Evolutionary conservation across 2,329 filamentous ascomycete species (phyloP).

Genomic region (Verticillium zaregamsianum): DNA sequence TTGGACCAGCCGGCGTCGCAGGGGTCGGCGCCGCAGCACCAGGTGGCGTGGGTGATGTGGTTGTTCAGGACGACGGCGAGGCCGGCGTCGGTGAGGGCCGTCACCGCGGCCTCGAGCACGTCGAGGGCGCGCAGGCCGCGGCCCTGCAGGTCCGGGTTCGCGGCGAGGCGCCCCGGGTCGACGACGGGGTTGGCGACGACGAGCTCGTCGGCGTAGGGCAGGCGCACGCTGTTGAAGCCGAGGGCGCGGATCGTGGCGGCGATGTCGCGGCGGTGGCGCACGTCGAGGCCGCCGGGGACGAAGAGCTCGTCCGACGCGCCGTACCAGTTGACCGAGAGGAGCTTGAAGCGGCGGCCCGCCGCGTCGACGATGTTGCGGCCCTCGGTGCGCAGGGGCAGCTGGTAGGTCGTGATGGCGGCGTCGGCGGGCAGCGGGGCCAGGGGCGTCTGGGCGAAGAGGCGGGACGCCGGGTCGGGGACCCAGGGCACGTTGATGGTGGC

Average conservation of each 20-base stretch:
- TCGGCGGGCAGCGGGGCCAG: slow-evolving; percentile 38
- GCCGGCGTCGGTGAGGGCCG: slow-evolving; percentile 56
- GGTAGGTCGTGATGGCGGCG: slow-evolving; percentile 41
- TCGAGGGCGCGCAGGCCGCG: slow-evolving; percentile 56
- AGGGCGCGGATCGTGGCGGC: slow-evolving; percentile 54
- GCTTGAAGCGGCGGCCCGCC: slow-evolving; percentile 52
- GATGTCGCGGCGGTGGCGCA: slow-evolving; percentile 57
- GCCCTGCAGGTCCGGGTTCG: slow-evolving; percentile 52
- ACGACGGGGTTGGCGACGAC: slow-evolving; percentile 56
- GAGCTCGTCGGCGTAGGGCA: slow-evolving; percentile 67
- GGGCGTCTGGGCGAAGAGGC: slow-evolving; percentile 43
- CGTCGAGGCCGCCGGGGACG: slow-evolving; percentile 59
- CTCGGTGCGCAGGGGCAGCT: slow-evolving; percentile 53
- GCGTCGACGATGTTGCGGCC: slow-evolving; percentile 60
- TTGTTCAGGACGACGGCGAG: slow-evolving; percentile 66
- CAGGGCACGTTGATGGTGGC: slow-evolving; percentile 39
- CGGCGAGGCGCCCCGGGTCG: slow-evolving; percentile 43
- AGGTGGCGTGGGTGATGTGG: slow-evolving; percentile 64
- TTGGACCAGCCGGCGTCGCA: slow-evolving; percentile 67
- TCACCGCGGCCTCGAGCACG: slow-evolving; percentile 54
- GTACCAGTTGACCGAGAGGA: slow-evolving; percentile 67
- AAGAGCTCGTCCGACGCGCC: slow-evolving; percentile 65
- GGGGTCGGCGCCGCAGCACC: slow-evolving; percentile 66
- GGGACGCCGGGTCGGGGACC: slow-evolving; percentile 43
- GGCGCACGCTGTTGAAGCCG: slow-evolving; percentile 66